Percentiles rank a stretch among this genome's conserved stretches.
These are phyloP conservation scores for Tricholoma terreum DNA, from an alignment of 768 basidiomycete species.

Conservation along the genomic window DNA sequence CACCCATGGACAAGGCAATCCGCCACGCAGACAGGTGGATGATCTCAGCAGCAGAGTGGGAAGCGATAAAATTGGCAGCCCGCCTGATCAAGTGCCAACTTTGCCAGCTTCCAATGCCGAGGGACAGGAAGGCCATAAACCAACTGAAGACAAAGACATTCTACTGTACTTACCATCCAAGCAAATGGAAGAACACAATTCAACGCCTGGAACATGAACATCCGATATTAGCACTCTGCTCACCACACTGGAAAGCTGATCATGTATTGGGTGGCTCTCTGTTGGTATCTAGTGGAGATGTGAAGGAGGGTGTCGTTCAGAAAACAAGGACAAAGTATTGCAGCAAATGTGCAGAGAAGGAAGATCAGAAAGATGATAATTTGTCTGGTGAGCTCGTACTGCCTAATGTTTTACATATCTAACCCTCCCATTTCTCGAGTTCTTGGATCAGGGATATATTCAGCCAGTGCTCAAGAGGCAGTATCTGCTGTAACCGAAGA, in stretches of 20 bases:
- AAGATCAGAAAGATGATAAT: neutral
- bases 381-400: neutral
- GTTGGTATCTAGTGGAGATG: neutral
- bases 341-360: neutral
- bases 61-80: neutral
- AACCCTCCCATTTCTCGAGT: neutral
- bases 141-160: neutral
- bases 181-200: neutral
- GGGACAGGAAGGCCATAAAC: neutral
- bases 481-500: neutral
- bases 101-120: neutral
- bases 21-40: neutral
- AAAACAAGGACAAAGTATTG: too few relatives aligned
- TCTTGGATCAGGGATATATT: neutral
- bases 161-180: neutral
- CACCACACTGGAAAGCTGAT: neutral
- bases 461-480: neutral
- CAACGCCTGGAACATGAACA: neutral
- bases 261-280: neutral
- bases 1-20: neutral
- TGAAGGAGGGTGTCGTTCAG: neutral
- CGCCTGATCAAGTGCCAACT: neutral
- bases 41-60: neutral
- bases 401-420: neutral
- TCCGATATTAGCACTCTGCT: neutral